Base-by-base conservation (phyloP, 345 rosid species). In the Erucastrum elatum region DNA sequence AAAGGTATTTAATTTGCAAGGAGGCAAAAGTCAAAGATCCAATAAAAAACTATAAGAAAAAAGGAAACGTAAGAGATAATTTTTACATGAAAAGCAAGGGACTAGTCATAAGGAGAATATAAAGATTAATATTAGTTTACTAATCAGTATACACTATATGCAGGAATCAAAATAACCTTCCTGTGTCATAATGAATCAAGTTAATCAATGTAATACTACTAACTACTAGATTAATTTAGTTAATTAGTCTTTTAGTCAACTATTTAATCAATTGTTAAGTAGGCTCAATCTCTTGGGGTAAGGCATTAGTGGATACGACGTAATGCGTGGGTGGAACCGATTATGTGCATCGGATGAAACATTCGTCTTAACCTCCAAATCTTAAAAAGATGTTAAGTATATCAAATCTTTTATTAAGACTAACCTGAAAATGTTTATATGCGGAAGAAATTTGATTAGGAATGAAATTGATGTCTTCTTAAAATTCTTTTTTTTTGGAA, bases 1-100 rank as follows among this genome's bases (percentile, higher is more conserved):
- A 62, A 71, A 72, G 53, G 74, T 72, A 59, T 31, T 66, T 44
- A 79, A 33, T 60, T 33, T 67, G 56, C 3, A 78, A 46, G 55
- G 56, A 46, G 46, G 49, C 64, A 25, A 67, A 79, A 79, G 82
- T 79, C 82, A 61, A 79, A 46, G 70, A 56, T 72, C 62, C 72
- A 41, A 77, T 64, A 63, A 37, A 51, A 35, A 27, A 9, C 33
- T 16, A 16, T 4, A 51, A 53, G 60, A n/a, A 51, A 13, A 16
- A 53, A 53, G 16, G 39, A 7, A 51, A 8, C 30, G 33, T 31
- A 44, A 44, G 61, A 62, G 74, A 59, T 31, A 73, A 9, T 31
- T 67, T 34, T 72, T 66, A 79, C 74, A 73, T 72, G 74, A 49
- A 49, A 60, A 73, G 64, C 61, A 79, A 73, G 26, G 46, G 68